Conservation (phyloP, 257 asterid species). For the Solanum lignicaule region DNA sequence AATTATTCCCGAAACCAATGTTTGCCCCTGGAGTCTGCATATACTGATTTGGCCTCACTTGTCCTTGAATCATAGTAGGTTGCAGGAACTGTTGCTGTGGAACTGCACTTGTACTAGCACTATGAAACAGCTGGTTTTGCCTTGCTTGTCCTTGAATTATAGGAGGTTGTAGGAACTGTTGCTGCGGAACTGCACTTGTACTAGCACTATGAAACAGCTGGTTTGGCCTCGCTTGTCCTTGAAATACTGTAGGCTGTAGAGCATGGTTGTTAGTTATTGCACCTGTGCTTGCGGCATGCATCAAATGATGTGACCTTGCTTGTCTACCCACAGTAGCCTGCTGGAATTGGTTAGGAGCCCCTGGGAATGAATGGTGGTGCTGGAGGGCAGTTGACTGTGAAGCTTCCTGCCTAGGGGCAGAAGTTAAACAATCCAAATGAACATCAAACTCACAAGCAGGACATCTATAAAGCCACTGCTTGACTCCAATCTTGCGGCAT, state of each 20-base stretch:
- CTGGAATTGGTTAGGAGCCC: slow-evolving; percentile 9
- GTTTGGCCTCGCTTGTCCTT: neutral
- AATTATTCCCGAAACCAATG: neutral
- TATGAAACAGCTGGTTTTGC: neutral
- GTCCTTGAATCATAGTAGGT: neutral
- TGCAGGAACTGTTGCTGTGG: neutral
- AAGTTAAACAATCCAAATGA: slow-evolving; percentile 36
- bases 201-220: neutral
- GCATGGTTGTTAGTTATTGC: neutral
- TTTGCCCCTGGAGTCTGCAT: neutral
- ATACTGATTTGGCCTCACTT: slow-evolving; percentile 11
- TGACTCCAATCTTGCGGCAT: slow-evolving; percentile 28
- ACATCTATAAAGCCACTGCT: slow-evolving; percentile 66
- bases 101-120: neutral
- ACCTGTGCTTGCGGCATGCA: neutral
- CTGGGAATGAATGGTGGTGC: slow-evolving; percentile 16
- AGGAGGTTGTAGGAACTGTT: neutral
- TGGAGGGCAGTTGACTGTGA: neutral
- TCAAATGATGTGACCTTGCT: neutral
- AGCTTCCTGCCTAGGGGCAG: neutral
- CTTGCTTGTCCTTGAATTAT: neutral
- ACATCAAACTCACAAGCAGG: slow-evolving; percentile 36
- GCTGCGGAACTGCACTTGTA: neutral
- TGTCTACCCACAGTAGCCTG: neutral
- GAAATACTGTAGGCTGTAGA: neutral